phyloP scores from a whole-genome alignment of 495 filamentous ascomycete species.

The Trypethelium eluteriae region DNA sequence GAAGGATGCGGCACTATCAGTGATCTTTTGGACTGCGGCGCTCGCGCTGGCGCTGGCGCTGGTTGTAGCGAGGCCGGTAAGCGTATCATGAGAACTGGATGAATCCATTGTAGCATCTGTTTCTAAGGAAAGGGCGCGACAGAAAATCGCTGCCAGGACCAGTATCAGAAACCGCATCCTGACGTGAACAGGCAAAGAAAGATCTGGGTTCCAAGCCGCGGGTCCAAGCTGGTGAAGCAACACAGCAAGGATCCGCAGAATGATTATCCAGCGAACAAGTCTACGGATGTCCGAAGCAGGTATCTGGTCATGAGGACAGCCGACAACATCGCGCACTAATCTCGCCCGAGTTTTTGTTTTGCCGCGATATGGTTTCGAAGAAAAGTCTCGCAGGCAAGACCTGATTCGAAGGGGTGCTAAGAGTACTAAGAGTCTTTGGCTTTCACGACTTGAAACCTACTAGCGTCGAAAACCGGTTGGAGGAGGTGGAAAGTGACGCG shows the following conservation, averaged over 20 bases:
- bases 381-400: too few species aligned
- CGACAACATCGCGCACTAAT: background rate
- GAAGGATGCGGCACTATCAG: slow-evolving; percentile 20
- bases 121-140: background rate
- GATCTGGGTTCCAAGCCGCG: background rate
- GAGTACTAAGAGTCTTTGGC: background rate
- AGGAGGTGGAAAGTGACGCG: background rate
- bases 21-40: background rate
- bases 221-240: background rate
- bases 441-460: background rate
- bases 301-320: background rate
- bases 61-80: background rate
- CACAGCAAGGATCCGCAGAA: background rate
- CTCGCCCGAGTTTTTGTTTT: background rate
- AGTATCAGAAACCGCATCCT: background rate
- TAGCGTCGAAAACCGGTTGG: background rate
- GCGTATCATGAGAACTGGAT: background rate
- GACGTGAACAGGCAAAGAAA: background rate
- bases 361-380: too few species aligned
- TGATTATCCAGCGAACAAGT: background rate
- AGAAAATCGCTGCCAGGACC: background rate
- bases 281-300: background rate
- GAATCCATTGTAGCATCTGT: background rate
- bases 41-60: background rate
- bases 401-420: background rate